These are phyloP conservation scores for Acanthamoeba sp. DNA, from an alignment of 208 protist species.

Conservation along the genomic window DNA sequence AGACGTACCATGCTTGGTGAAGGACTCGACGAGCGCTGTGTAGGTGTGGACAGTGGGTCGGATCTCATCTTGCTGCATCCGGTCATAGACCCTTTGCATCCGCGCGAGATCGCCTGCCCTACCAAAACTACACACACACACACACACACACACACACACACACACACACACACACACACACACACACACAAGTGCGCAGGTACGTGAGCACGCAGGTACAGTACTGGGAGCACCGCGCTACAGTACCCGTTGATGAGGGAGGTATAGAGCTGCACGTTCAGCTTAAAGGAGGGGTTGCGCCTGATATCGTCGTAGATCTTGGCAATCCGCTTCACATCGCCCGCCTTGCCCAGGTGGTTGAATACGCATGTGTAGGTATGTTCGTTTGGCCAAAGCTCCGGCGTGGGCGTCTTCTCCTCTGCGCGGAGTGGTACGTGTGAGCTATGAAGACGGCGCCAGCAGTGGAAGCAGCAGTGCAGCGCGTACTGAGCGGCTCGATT, in stretches of 20 bases:
- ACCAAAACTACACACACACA: neutral
- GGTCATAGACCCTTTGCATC: conserved; percentile 6
- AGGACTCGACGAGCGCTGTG: neutral
- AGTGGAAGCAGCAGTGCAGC: neutral
- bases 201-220: neutral
- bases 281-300: neutral
- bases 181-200: neutral
- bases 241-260: conserved; percentile 1
- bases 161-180: neutral
- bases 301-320: neutral
- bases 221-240: neutral
- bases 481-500: conserved; percentile 15
- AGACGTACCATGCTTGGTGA: neutral
- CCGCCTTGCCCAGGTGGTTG: conserved; percentile 23
- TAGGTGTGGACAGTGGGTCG: neutral
- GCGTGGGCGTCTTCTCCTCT: neutral
- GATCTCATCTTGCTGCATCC: conserved; percentile 3
- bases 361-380: conserved; percentile 31
- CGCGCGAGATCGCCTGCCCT: conserved; percentile 1
- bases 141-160: neutral
- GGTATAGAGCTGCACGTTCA: conserved; percentile 5
- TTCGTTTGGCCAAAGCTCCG: neutral
- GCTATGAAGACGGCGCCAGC: neutral
- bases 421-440: neutral
- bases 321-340: neutral